Evolutionary conservation across 2,329 filamentous ascomycete species (phyloP).

Genomic region (Pyricularia grisea): DNA sequence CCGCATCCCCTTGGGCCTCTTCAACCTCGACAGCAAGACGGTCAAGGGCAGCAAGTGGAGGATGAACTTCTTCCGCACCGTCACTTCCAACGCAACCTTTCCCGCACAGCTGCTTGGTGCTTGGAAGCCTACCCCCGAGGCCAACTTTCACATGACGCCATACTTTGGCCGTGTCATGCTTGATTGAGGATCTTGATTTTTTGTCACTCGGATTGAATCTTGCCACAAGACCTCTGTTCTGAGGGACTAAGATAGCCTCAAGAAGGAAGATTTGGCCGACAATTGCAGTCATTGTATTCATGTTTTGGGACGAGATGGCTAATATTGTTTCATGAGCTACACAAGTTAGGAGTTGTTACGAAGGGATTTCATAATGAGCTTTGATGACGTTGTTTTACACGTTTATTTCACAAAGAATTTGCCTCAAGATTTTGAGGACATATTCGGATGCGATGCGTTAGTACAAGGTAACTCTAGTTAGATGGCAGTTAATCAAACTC

Average conservation of each 20-base stretch:
- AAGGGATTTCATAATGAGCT: not conserved
- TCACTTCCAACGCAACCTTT: conserved; percentile 30
- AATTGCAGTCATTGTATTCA: not conserved
- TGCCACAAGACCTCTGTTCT: not conserved
- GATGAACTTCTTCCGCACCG: conserved; percentile 43
- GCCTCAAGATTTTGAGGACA: fast-evolving
- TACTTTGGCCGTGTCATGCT: conserved; percentile 32
- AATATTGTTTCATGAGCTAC: not conserved
- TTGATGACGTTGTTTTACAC: not conserved
- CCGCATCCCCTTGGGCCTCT: conserved; percentile 35
- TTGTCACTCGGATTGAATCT: not conserved
- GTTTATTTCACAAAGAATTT: not conserved
- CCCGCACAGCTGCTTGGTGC: conserved; percentile 33
- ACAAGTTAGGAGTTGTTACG: not conserved
- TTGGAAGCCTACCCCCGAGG: conserved; percentile 34
- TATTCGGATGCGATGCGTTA: not conserved
- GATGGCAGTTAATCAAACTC: not conserved
- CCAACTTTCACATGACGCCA: conserved; percentile 38
- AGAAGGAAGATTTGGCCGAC: not conserved
- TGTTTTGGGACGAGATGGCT: not conserved
- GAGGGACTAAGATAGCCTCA: not conserved
- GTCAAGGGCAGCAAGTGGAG: conserved; percentile 35
- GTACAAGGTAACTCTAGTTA: not conserved
- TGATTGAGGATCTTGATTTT: conserved; percentile 10
- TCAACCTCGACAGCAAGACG: conserved; percentile 34